phyloP scores from a whole-genome alignment of 2,329 filamentous ascomycete species.

The Venturia effusa region DNA sequence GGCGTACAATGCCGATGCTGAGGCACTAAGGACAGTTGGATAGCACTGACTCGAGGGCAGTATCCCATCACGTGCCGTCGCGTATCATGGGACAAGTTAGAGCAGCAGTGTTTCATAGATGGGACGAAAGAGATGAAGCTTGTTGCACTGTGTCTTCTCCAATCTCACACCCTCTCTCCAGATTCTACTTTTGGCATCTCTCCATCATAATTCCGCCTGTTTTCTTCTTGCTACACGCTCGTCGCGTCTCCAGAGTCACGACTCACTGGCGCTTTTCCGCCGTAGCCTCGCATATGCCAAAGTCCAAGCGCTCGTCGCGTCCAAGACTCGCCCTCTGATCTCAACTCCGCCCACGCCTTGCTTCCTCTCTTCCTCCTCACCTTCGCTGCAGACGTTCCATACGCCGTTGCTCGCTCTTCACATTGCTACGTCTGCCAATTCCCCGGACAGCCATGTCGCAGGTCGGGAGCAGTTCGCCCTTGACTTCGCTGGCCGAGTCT shows the following conservation, averaged over 20 bases:
- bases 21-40: neutral
- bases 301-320: neutral
- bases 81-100: neutral
- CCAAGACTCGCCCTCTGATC: neutral
- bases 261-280: neutral
- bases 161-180: neutral
- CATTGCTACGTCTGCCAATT: neutral
- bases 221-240: neutral
- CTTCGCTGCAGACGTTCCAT: neutral
- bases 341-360: neutral
- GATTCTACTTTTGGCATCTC: neutral
- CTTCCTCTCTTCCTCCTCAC: neutral
- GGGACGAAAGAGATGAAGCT: neutral
- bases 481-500: neutral
- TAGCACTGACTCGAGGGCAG: neutral
- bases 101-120: conserved; percentile 3
- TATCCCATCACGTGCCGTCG: neutral
- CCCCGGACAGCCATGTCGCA: neutral
- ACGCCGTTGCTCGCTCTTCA: neutral
- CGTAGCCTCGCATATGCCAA: neutral
- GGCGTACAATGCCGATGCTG: neutral
- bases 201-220: neutral
- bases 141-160: neutral
- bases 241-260: too few species aligned
- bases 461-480: neutral